phyloP scores from a whole-genome alignment of 1,284 basidiomycete genomes.

The Ganoderma meredithae region DNA sequence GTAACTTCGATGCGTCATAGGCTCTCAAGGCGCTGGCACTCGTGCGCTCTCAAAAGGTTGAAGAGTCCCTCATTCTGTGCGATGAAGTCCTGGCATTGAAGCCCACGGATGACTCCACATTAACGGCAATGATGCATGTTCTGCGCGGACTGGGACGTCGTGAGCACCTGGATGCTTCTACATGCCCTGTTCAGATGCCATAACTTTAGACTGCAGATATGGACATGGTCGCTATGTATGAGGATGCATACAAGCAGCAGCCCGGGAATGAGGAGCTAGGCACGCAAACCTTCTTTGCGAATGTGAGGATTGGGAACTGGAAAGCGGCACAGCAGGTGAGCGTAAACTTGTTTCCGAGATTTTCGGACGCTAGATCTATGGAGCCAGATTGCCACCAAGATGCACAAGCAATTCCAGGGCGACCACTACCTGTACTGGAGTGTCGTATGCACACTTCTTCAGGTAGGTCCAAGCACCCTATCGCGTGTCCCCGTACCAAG shows the following conservation, averaged over 20 bases:
- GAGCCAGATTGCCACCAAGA: constrained; percentile 70
- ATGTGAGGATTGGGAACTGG: constrained; percentile 79
- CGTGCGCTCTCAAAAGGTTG: constrained; percentile 80
- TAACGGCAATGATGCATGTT: constrained; percentile 84
- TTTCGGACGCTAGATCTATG: constrained; percentile 18
- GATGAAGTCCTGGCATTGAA: constrained; percentile 78
- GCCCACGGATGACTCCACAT: constrained; percentile 71
- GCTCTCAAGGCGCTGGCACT: constrained; percentile 86
- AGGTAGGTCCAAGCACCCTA: constrained; percentile 51
- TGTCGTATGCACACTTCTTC: constrained; percentile 81
- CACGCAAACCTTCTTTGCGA: constrained; percentile 83
- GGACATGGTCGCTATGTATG: constrained; percentile 82
- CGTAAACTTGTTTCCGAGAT: constrained; percentile 12
- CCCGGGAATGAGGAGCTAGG: constrained; percentile 84
- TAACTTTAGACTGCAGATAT: constrained; percentile 54
- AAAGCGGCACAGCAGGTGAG: constrained; percentile 80
- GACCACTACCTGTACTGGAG: constrained; percentile 87
- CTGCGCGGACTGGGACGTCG: constrained; percentile 78
- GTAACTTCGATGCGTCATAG: constrained; percentile 45
- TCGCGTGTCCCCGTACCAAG: not conserved
- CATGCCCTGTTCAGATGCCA: not conserved
- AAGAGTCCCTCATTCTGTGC: constrained; percentile 80
- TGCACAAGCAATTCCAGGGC: constrained; percentile 81
- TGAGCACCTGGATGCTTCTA: constrained; percentile 47
- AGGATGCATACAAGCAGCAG: constrained; percentile 79